Evolutionary conservation across 495 filamentous ascomycete species (phyloP).

Genomic region (Neurospora sp.): DNA sequence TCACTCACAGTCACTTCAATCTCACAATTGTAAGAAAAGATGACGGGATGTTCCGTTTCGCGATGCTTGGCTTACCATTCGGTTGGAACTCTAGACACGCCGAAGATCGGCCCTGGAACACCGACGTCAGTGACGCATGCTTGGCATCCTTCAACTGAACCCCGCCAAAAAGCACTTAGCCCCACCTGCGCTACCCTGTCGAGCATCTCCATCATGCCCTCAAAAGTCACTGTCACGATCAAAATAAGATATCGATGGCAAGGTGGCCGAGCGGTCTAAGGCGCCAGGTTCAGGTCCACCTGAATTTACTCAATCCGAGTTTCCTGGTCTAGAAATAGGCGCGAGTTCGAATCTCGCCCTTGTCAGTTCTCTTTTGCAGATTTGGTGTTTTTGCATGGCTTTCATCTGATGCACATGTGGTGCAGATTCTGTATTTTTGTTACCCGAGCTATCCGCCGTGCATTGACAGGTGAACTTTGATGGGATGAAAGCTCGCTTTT

Average conservation of each 20-base stretch:
- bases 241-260: constrained; percentile 3
- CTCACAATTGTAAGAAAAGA: neutral
- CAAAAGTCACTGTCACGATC: neutral
- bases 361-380: constrained; percentile 11
- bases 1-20: neutral
- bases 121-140: neutral
- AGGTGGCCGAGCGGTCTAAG: constrained; percentile 27
- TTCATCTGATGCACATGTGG: constrained; percentile 1
- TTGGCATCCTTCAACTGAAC: neutral
- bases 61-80: neutral
- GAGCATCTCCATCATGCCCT: neutral
- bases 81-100: neutral
- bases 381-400: neutral
- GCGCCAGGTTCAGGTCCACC: constrained; percentile 23
- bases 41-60: neutral
- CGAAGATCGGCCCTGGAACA: neutral
- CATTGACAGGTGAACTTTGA: neutral
- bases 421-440: neutral
- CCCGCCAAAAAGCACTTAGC: neutral
- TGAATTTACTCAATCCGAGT: constrained; percentile 7
- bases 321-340: constrained; percentile 23
- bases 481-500: neutral
- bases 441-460: neutral
- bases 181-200: neutral
- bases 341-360: constrained; percentile 28